Conservation (phyloP, 1,139 yeast species). For the Saccharomycopsis hybrid region DNA sequence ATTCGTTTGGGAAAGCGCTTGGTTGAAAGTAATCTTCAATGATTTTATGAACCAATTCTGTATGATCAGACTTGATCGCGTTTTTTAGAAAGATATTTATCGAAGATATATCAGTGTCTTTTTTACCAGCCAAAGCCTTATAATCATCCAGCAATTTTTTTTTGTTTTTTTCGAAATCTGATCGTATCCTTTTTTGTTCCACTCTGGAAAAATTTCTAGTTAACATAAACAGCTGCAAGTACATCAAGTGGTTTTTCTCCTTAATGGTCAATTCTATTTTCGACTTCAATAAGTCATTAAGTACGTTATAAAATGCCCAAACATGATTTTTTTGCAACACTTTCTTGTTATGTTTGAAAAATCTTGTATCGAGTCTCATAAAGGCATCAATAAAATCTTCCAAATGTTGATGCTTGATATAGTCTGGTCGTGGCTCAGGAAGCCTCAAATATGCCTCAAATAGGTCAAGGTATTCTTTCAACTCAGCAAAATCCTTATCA, state of each 20-base stretch:
- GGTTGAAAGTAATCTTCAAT: background rate
- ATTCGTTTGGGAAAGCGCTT: background rate
- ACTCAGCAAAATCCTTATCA: too few relatives aligned
- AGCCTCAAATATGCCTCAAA: conserved; percentile 11
- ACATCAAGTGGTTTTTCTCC: conserved; percentile 16
- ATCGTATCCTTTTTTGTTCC: too few relatives aligned
- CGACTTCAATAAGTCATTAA: conserved; percentile 4
- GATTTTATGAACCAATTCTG: background rate
- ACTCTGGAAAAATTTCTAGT: too few relatives aligned
- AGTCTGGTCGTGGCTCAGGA: conserved; percentile 18
- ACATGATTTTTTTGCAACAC: background rate
- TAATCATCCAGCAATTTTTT: too few relatives aligned
- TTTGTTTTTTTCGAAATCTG: too few relatives aligned
- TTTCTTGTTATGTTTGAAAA: background rate
- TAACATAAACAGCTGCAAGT: conserved; percentile 1
- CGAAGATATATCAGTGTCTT: background rate
- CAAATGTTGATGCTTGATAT: conserved; percentile 12
- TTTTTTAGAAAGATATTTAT: too few relatives aligned
- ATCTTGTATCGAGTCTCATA: conserved; percentile 8
- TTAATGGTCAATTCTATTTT: conserved; percentile 10
- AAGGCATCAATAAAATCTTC: conserved; percentile 15
- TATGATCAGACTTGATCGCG: background rate
- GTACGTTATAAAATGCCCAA: background rate
- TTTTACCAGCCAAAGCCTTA: too few relatives aligned
- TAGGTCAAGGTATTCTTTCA: conserved; percentile 4